These are phyloP conservation scores for Babesia divergens DNA, from an alignment of 169 alveolate genomes.

Conservation along the genomic window DNA sequence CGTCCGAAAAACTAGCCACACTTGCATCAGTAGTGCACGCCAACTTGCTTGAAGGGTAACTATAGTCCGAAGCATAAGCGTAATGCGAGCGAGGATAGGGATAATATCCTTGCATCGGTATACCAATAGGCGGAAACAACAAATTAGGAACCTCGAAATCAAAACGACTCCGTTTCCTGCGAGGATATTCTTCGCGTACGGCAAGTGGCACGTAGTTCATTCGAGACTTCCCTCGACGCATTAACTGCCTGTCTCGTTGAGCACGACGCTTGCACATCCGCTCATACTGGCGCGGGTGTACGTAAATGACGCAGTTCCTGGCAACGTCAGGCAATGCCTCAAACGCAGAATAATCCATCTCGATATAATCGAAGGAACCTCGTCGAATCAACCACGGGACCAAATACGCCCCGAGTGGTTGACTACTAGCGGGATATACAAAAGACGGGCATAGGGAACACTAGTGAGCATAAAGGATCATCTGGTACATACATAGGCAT, in stretches of 20 bases:
- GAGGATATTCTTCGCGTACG: not conserved
- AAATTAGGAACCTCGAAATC: not conserved
- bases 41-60: not conserved
- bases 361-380: not conserved
- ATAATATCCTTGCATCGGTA: not conserved
- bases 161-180: not conserved
- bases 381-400: not conserved
- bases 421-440: too few species aligned
- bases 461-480: not conserved
- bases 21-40: not conserved
- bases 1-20: constrained; percentile 5
- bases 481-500: too few species aligned
- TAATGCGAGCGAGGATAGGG: not conserved
- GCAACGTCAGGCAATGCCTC: not conserved
- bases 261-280: constrained; percentile 42
- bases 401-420: too few species aligned
- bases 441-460: constrained; percentile 1
- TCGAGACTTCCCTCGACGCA: constrained; percentile 38
- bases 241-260: constrained; percentile 29
- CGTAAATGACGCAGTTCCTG: constrained; percentile 32
- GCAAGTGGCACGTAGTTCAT: constrained; percentile 42
- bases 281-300: constrained; percentile 52
- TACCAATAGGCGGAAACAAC: not conserved
- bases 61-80: not conserved
- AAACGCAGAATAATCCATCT: not conserved